Conservation (phyloP, 495 filamentous ascomycete genomes). For the Annulohypoxylon moriforme region DNA sequence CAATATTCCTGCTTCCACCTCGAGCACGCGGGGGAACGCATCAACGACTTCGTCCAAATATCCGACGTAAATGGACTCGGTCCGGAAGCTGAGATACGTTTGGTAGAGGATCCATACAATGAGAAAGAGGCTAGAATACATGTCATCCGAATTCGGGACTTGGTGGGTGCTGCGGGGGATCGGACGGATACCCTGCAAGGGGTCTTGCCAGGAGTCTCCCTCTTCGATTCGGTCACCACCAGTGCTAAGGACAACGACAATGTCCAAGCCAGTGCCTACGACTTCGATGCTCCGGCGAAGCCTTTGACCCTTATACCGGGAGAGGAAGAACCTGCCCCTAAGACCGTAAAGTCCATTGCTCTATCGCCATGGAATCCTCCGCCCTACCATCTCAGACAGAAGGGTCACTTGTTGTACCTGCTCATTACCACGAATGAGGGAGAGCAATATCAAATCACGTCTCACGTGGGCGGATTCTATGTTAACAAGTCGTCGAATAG, state of each 20-base stretch:
- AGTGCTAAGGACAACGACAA: constrained; percentile 62
- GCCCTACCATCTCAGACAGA: constrained; percentile 87
- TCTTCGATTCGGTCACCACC: constrained; percentile 79
- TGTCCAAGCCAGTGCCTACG: constrained; percentile 72
- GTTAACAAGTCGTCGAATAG: constrained; percentile 91
- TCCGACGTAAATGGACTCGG: constrained; percentile 87
- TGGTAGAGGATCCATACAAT: constrained; percentile 97
- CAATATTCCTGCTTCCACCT: constrained; percentile 99
- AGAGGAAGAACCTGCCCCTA: constrained; percentile 73
- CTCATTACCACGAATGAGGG: constrained; percentile 89
- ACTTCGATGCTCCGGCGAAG: constrained; percentile 74
- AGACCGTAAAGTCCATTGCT: constrained; percentile 87
- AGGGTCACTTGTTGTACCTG: constrained; percentile 93
- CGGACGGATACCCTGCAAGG: constrained; percentile 90
- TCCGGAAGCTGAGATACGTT: constrained; percentile 75
- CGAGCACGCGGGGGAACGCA: constrained; percentile 81
- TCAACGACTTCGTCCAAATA: constrained; percentile 95
- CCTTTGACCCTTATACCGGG: constrained; percentile 77
- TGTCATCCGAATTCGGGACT: constrained; percentile 85
- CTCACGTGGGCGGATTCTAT: constrained; percentile 93
- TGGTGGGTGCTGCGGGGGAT: constrained; percentile 91
- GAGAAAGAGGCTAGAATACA: constrained; percentile 99
- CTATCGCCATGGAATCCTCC: constrained; percentile 97
- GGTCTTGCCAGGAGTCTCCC: constrained; percentile 83
- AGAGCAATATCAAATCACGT: constrained; percentile 91